Base-by-base conservation (phyloP, 768 basidiomycete genomes). In the Ramaria rubella region DNA sequence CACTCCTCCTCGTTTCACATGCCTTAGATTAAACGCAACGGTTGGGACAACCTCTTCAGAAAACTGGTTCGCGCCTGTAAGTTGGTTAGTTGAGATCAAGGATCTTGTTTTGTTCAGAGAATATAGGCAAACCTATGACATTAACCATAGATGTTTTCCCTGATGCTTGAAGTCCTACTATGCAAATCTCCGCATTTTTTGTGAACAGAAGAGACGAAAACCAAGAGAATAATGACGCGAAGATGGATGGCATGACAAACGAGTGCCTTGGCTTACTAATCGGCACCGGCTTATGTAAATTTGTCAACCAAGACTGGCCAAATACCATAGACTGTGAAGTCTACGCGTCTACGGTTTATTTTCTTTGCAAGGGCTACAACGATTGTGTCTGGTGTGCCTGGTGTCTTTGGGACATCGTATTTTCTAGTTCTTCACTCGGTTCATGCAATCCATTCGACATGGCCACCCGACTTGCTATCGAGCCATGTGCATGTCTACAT, bases 31-130 rank as follows among this genome's bases (percentile, higher is more conserved):
- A 75, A 93, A 96, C 6, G 93, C 91, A 21, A 96, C 88, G 1
- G 94, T 96, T 0, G 94, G 94, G 0, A 93, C 93, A n/a, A 94
- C 91, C 54, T 95, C 94, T 74, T 94, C 91, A 58, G 88, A 91
- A 88, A 91, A 96, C 83, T 94, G 70, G 34, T 56, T 56, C 2
- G 55, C 55, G 26, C 55, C 55, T 56, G 27, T 12, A 9, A 46
- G 44, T 46, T 46, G 23, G 9, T 24, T 14, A 46, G 12, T 23
- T 11, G n/a, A n/a, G n/a, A n/a, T n/a, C n/a, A n/a, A n/a, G n/a
- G n/a, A n/a, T n/a, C n/a, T n/a, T n/a, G n/a, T n/a, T n/a, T n/a
- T n/a, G n/a, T 36, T 17, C 51, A 30, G 43, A 44, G 36, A 52
- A 49, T 14, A 24, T 30, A 57, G 59, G 54, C 54, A 52, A 64